Percentiles rank a stretch among this genome's conserved stretches.
These are phyloP conservation scores for Fonsecaea nubica DNA, from an alignment of 2,329 filamentous ascomycete genomes.

Conservation along the genomic window DNA sequence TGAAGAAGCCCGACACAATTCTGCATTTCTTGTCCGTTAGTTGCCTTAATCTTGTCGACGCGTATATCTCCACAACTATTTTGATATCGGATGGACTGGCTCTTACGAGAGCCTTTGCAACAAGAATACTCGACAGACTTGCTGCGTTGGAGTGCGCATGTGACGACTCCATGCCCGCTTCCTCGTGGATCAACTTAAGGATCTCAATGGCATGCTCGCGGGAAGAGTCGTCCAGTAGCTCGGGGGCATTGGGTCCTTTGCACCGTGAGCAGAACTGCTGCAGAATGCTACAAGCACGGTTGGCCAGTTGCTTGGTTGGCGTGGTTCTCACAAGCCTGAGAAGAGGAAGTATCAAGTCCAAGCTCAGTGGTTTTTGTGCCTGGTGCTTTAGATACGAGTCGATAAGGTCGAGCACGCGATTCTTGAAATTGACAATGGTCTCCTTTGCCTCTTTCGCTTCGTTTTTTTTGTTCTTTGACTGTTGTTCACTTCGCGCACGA, in stretches of 20 bases:
- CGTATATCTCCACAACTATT: conserved; percentile 69
- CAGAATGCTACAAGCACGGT: conserved; percentile 75
- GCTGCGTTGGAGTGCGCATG: conserved; percentile 76
- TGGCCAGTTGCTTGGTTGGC: conserved; percentile 74
- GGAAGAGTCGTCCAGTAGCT: conserved; percentile 59
- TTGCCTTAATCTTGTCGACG: conserved; percentile 65
- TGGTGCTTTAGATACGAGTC: conserved; percentile 84
- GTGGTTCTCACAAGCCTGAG: conserved; percentile 79
- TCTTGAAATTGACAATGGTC: conserved; percentile 92
- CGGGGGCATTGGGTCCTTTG: conserved; percentile 55
- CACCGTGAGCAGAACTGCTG: conserved; percentile 73
- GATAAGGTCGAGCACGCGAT: conserved; percentile 85
- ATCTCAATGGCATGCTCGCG: conserved; percentile 22
- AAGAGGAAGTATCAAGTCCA: conserved; percentile 76
- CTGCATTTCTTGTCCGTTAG: conserved; percentile 63
- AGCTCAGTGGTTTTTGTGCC: conserved; percentile 69
- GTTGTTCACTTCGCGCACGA: conserved; percentile 71
- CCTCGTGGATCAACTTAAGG: conserved; percentile 70
- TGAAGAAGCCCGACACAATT: conserved; percentile 70
- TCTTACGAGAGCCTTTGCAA: conserved; percentile 53
- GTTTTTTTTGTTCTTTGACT: conserved; percentile 71
- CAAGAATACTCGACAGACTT: conserved; percentile 62
- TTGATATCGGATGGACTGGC: conserved; percentile 60
- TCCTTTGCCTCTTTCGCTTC: conserved; percentile 87
- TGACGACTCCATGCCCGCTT: conserved; percentile 63